phyloP scores from a whole-genome alignment of 441 rosid genomes.

The Erysimum pusillum region DNA sequence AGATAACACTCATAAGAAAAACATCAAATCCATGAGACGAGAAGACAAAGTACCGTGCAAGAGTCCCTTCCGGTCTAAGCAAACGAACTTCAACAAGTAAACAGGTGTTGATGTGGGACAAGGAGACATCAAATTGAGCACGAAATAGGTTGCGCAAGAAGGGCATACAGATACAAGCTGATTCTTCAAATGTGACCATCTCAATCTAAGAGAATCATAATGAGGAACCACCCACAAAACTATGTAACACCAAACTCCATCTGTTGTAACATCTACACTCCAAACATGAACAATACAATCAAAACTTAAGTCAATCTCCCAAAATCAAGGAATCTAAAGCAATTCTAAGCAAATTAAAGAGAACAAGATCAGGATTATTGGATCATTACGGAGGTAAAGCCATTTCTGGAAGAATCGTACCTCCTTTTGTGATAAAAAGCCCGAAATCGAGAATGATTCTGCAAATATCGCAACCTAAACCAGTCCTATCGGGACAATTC shows the following conservation, averaged over 20 bases:
- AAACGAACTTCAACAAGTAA: slow-evolving; percentile 77
- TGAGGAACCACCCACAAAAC: slow-evolving; percentile 79
- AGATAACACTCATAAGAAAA: neutral
- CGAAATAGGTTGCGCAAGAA: slow-evolving; percentile 57
- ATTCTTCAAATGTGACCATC: slow-evolving; percentile 78
- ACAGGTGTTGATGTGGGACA: slow-evolving; percentile 55
- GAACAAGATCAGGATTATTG: neutral
- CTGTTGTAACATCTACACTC: slow-evolving; percentile 78
- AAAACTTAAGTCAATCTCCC: neutral
- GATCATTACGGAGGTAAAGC: neutral
- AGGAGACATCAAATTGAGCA: slow-evolving; percentile 52
- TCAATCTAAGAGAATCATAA: slow-evolving; percentile 52
- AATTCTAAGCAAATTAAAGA: neutral
- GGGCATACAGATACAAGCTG: slow-evolving; percentile 74
- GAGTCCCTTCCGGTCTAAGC: slow-evolving; percentile 69
- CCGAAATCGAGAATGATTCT: slow-evolving; percentile 79
- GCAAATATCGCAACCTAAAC: slow-evolving; percentile 81
- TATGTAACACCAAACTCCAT: slow-evolving; percentile 88
- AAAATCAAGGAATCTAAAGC: neutral
- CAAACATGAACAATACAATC: neutral
- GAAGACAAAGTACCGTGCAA: slow-evolving; percentile 62
- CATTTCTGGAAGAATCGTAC: slow-evolving; percentile 41
- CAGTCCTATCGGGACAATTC: slow-evolving; percentile 80
- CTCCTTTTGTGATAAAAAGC: slow-evolving; percentile 79
- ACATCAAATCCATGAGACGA: neutral